These are phyloP conservation scores for Cystobasidium slooffiae DNA, from an alignment of 1,284 basidiomycete species.

Conservation along the genomic window DNA sequence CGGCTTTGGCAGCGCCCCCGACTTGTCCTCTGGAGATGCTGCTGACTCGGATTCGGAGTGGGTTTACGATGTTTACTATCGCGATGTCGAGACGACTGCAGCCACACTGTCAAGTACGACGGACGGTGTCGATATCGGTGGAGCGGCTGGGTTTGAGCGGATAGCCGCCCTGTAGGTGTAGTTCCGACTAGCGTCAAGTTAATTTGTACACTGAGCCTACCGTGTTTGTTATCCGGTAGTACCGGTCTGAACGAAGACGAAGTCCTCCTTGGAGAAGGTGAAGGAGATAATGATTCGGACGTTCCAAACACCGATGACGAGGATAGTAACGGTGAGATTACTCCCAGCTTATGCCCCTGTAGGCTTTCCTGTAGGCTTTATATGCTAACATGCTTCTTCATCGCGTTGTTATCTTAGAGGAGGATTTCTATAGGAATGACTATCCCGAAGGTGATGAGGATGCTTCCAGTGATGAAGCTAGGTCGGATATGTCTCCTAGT, in stretches of 20 bases:
- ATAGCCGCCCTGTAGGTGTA: constrained; percentile 49
- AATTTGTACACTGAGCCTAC: neutral
- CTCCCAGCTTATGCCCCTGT: no score
- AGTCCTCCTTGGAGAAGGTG: constrained; percentile 35
- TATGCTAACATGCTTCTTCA: neutral
- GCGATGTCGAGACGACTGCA: constrained; percentile 37
- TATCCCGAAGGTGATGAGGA: constrained; percentile 50
- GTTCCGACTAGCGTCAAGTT: no score
- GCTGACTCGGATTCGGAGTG: constrained; percentile 44
- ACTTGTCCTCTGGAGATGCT: constrained; percentile 16
- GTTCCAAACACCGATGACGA: constrained; percentile 50
- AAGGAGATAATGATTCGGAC: constrained; percentile 40
- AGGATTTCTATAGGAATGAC: constrained; percentile 53
- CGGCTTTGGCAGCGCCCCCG: neutral
- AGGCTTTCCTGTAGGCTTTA: neutral
- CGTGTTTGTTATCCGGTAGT: neutral
- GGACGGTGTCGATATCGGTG: constrained; percentile 40
- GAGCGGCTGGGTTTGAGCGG: constrained; percentile 46
- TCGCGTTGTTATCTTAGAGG: constrained; percentile 43
- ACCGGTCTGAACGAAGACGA: constrained; percentile 22
- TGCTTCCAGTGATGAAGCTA: constrained; percentile 6
- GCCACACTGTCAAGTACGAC: neutral
- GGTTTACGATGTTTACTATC: constrained; percentile 53
- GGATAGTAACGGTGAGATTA: constrained; percentile 48
- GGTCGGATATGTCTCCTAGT: constrained; percentile 1